Percentiles rank a stretch among this genome's conserved stretches.
Conservation (phyloP, 2,329 filamentous ascomycete genomes). For the Tolypocladium amazonense region DNA sequence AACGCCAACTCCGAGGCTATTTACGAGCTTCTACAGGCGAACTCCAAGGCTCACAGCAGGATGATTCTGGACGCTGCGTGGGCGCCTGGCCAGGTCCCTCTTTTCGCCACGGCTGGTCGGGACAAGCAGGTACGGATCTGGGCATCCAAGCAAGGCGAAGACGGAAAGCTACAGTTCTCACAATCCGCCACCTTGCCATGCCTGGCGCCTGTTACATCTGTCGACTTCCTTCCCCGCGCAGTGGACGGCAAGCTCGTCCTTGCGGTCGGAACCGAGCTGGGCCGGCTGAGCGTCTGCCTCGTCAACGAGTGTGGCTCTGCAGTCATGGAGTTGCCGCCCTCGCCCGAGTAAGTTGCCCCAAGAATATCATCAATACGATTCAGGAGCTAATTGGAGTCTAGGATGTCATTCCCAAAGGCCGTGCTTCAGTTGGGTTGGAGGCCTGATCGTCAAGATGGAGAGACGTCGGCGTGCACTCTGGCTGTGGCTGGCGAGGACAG, state of each 20-base stretch:
- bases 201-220: conserved; percentile 55
- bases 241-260: conserved; percentile 27
- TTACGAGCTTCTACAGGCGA: conserved; percentile 52
- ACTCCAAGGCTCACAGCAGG: conserved; percentile 76
- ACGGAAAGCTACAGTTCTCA: conserved; percentile 29
- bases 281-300: conserved; percentile 31
- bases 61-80: conserved; percentile 90
- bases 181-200: conserved; percentile 43
- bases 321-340: conserved; percentile 22
- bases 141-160: conserved; percentile 26
- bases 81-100: conserved; percentile 46
- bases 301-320: conserved; percentile 29
- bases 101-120: conserved; percentile 80
- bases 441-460: conserved; percentile 27
- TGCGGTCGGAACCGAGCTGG: conserved; percentile 48
- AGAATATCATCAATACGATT: no score
- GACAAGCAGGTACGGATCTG: conserved; percentile 79
- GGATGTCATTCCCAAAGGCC: conserved; percentile 44
- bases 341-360: conserved; percentile 24
- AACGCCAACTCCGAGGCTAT: conserved; percentile 19
- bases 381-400: conserved; percentile 10
- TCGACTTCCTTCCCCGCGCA: conserved; percentile 47
- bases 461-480: conserved; percentile 24
- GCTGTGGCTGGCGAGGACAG: conserved; percentile 51
- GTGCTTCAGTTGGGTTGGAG: conserved; percentile 62